Evolutionary conservation across 2,329 filamentous ascomycete genomes (phyloP).

Genomic region (Fusarium cicatricum): DNA sequence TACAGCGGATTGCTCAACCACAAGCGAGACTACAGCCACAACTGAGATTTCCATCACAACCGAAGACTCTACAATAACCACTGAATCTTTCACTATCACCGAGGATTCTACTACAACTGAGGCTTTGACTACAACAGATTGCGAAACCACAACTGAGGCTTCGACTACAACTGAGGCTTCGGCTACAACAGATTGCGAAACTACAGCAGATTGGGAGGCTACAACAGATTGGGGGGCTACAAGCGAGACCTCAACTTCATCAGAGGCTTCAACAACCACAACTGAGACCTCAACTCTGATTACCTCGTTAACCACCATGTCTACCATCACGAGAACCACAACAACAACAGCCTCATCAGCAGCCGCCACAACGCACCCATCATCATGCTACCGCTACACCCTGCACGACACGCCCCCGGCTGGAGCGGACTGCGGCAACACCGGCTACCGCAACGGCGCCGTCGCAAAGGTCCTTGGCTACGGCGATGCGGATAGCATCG

Average conservation of each 20-base stretch:
- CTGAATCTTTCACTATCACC: no score
- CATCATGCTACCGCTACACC: conserved; percentile 30
- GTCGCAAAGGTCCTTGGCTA: conserved; percentile 25
- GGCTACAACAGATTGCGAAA: no score
- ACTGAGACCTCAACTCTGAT: background rate
- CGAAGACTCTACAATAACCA: no score
- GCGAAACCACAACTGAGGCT: background rate
- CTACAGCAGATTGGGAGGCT: no score
- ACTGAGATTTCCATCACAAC: no score
- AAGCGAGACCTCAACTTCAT: background rate
- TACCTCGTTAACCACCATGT: background rate
- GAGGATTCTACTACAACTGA: no score
- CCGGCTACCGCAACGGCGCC: conserved; percentile 6
- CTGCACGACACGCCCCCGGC: conserved; percentile 11
- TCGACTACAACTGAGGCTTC: background rate
- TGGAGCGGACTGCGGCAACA: conserved; percentile 14
- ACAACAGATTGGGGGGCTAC: no score
- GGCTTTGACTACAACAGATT: no score
- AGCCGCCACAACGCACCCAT: conserved; percentile 4
- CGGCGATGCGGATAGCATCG: conserved; percentile 23
- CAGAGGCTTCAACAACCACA: conserved; percentile 4
- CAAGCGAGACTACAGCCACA: background rate
- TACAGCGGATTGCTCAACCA: background rate
- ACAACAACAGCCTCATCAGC: conserved; percentile 1
- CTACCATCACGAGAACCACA: conserved; percentile 7